These are phyloP conservation scores for Tylopilus cervinicoccineus DNA, from an alignment of 768 basidiomycete genomes.

Conservation along the genomic window DNA sequence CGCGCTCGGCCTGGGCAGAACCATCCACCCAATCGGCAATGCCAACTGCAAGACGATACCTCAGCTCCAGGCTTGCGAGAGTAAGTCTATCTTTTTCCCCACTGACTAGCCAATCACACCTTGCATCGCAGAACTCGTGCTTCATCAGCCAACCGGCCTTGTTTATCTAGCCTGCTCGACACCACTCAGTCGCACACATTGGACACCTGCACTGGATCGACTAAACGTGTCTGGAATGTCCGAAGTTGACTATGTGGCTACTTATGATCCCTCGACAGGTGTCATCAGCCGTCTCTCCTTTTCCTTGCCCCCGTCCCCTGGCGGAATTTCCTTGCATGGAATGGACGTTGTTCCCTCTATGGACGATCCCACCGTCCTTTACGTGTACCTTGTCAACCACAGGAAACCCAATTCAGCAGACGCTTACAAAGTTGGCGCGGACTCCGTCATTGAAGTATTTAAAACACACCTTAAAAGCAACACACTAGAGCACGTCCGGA, in stretches of 20 bases:
- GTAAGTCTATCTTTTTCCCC: constrained; percentile 32
- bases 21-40: constrained; percentile 44
- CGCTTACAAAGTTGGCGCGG: constrained; percentile 51
- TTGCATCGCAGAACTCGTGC: constrained; percentile 43
- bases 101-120: background rate
- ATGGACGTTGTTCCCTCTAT: constrained; percentile 63
- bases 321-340: constrained; percentile 56
- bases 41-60: constrained; percentile 45
- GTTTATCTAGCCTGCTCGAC: constrained; percentile 65
- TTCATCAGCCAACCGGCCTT: constrained; percentile 54
- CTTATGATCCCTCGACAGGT: constrained; percentile 48
- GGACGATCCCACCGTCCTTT: constrained; percentile 45
- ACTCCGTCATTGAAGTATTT: constrained; percentile 71
- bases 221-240: constrained; percentile 37
- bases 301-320: constrained; percentile 32
- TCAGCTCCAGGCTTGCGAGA: constrained; percentile 65
- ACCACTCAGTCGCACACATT: constrained; percentile 42
- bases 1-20: constrained; percentile 42
- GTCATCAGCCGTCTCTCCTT: constrained; percentile 44
- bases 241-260: constrained; percentile 53
- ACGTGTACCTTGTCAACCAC: constrained; percentile 71
- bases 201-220: constrained; percentile 45
- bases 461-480: constrained; percentile 44
- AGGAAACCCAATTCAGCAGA: constrained; percentile 44
- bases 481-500: constrained; percentile 49